Base-by-base conservation (phyloP, 805 yeast genomes). In the Debaryomyces castellii region DNA sequence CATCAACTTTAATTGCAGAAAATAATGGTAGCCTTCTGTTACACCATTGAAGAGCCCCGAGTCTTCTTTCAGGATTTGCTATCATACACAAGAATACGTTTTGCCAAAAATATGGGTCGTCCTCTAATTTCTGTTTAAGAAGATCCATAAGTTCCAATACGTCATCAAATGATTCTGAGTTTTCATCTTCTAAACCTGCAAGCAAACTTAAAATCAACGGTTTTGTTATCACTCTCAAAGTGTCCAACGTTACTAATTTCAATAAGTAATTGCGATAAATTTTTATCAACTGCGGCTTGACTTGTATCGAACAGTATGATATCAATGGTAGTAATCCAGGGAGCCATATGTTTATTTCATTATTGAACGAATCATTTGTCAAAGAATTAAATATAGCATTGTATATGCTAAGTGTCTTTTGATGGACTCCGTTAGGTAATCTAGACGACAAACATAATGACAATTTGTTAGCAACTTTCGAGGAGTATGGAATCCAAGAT, bases 361-460 rank as follows among this genome's bases (percentile, higher is more conserved):
- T 50, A 37, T 85, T 78, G 28, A 88, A 66, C 4, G 77, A 66
- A 4, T 77, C 81, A 0, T 63, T 58, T 1, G 86, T 85, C 28
- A 92, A 66, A 24, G 81, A 77, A 30, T 74, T 74, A 66, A 94
- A 89, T 2, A 92, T 78, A 43, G 72, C 69, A 18, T 78, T 81
- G 62, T 91, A 94, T 1, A 91, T 80, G 46, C 84, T 89, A 34
- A 94, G 66, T 0, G 97, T 78, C 59, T 89, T 94, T 53, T 86
- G 87, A 62, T 94, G 99, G 0, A 94, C 99, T 7, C 99, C 99
- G 40, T 96, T 87, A 0, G 99, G 99, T 9, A 94, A 73, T 41
- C 76, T 76, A 1, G 95, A 84, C 2, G 90, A 82, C 23, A 92
- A 69, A 49, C 98, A 94, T 35, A 85, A 80, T 0, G 96, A 81